phyloP scores from a whole-genome alignment of 2,329 filamentous ascomycete genomes.

The Botryotinia calthae region DNA sequence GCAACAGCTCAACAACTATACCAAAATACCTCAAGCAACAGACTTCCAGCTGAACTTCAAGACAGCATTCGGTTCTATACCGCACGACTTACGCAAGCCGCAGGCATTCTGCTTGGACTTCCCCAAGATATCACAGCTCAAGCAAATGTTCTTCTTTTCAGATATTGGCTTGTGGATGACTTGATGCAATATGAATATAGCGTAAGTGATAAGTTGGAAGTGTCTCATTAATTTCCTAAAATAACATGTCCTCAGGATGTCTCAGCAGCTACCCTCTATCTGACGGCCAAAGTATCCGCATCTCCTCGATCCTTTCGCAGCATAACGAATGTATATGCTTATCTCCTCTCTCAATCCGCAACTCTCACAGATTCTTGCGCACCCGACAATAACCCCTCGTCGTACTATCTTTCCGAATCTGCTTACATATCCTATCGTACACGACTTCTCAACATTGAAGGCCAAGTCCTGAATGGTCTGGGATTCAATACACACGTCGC shows the following conservation, averaged over 20 bases:
- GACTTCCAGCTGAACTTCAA: conserved; percentile 66
- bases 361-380: conserved; percentile 26
- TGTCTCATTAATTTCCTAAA: background rate
- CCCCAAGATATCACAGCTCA: conserved; percentile 84
- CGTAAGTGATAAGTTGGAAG: conserved; percentile 22
- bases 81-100: conserved; percentile 72
- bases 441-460: conserved; percentile 70
- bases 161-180: conserved; percentile 67
- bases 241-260: conserved; percentile 57
- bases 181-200: conserved; percentile 57
- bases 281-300: conserved; percentile 79
- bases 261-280: conserved; percentile 77
- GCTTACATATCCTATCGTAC: conserved; percentile 64
- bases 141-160: conserved; percentile 76
- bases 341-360: conserved; percentile 65
- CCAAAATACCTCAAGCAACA: conserved; percentile 52
- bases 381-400: conserved; percentile 44
- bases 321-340: conserved; percentile 80
- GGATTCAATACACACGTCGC: conserved; percentile 83
- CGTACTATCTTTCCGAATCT: conserved; percentile 71
- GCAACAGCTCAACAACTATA: conserved; percentile 70
- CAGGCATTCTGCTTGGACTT: conserved; percentile 76
- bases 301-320: conserved; percentile 74
- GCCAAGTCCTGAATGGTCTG: conserved; percentile 70
- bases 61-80: conserved; percentile 69